phyloP scores from a whole-genome alignment of 2,329 filamentous ascomycete species.

The Orbilia javanica region DNA sequence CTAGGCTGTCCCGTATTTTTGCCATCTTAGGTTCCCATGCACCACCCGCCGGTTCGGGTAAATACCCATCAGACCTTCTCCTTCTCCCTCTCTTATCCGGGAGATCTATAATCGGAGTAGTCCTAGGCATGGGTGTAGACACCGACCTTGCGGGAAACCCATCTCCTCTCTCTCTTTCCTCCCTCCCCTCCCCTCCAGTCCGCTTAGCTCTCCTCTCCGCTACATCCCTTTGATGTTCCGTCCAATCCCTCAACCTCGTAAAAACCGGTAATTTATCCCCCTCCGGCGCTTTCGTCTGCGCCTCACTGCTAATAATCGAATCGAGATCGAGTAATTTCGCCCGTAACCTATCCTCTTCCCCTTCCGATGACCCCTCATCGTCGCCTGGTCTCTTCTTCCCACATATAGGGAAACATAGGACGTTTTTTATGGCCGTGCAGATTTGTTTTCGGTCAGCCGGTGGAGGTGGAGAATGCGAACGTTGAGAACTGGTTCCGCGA shows the following conservation, averaged over 20 bases:
- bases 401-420: constrained; percentile 29
- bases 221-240: constrained; percentile 31
- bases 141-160: constrained; percentile 11
- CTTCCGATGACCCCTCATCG: neutral
- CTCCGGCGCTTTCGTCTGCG: constrained; percentile 50
- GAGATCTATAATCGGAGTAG: neutral
- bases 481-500: constrained; percentile 37
- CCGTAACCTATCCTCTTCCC: neutral
- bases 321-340: constrained; percentile 3
- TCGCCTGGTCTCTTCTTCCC: neutral
- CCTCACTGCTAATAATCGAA: constrained; percentile 43
- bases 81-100: neutral
- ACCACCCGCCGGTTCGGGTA: neutral
- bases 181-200: no score
- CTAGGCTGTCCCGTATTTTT: neutral
- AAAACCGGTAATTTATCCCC: constrained; percentile 52
- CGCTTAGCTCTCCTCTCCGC: neutral
- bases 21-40: neutral
- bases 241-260: constrained; percentile 51
- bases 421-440: constrained; percentile 29
- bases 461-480: constrained; percentile 38
- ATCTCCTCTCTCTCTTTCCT: neutral
- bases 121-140: neutral
- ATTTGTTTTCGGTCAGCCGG: constrained; percentile 13
- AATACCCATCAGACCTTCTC: neutral